Conservation (phyloP, 139 green algal genomes). For the Diplosphaera chodatii region DNA sequence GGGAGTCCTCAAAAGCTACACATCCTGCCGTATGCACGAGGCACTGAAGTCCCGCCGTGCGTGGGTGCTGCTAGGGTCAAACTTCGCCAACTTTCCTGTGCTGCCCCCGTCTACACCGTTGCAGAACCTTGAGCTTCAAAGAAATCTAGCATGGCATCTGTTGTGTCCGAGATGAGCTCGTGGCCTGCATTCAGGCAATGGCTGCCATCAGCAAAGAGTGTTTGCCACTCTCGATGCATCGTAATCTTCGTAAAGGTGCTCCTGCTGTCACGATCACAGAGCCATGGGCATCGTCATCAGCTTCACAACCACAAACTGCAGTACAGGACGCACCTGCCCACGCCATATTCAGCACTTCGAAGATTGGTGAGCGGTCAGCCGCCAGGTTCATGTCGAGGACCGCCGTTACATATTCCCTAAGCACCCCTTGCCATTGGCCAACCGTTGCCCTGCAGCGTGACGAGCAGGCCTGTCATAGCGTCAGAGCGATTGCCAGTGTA, state of each 20-base stretch:
- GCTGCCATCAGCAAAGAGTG: too few relatives aligned
- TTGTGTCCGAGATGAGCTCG: slow-evolving; percentile 27
- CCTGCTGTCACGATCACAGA: too few relatives aligned
- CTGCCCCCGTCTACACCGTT: neutral
- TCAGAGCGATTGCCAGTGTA: neutral
- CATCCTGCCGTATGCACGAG: too few relatives aligned
- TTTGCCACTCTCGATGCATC: too few relatives aligned
- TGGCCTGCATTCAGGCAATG: slow-evolving; percentile 11
- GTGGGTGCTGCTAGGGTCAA: too few relatives aligned
- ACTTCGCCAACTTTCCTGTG: too few relatives aligned
- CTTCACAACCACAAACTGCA: too few relatives aligned
- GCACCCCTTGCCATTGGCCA: neutral
- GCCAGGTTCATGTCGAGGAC: slow-evolving; percentile 3
- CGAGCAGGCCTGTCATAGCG: too few relatives aligned
- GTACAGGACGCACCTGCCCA: slow-evolving; percentile 21
- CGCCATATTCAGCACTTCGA: slow-evolving; percentile 36
- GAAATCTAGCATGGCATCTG: slow-evolving; percentile 19
- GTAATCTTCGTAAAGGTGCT: too few relatives aligned
- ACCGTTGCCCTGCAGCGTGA: neutral
- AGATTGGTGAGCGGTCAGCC: slow-evolving; percentile 6
- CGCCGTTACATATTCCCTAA: neutral
- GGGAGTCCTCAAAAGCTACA: too few relatives aligned
- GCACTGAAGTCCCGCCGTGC: too few relatives aligned
- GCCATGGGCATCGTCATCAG: too few relatives aligned
- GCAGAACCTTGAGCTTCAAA: slow-evolving; percentile 1